Base-by-base conservation (phyloP, 495 filamentous ascomycete species). In the Penicillium coprophilum region DNA sequence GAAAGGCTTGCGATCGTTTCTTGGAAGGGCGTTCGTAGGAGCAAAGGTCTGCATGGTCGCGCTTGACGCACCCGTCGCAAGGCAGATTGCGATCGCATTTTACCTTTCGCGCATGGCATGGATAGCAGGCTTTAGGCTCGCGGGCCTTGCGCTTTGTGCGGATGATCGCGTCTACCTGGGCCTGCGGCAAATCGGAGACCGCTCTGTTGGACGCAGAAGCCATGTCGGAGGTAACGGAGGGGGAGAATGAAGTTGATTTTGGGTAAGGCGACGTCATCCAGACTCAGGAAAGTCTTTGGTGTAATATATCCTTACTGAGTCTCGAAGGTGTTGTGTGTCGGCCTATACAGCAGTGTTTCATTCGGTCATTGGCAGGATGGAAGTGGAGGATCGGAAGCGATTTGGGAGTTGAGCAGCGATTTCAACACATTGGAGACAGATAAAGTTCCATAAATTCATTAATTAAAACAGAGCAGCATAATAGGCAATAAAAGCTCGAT, bases 61-160 rank as follows among this genome's bases (percentile, higher is more conserved):
- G 79, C 74, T 88, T 88, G 60, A 87, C 80, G 62, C 87, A 90
- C 34, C 87, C 85, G 62, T 88, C 84, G 66, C 87, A 90, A 1
- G 87, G 87, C 44, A 84, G 76, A 52, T 87, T 85, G 61, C 87
- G 86, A 69, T 88, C 85, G 64, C 87, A 90, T 72, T 87, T 89
- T 40, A 89, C 87, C 61, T 90, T 90, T 21, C 87, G 77, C 67
- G 86, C 84, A 58, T 87, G 77, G 68, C 87, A 89, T 28, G 87
- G 86, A 75, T 87, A 90, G 68, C 87, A 90, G 34, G 87, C 86
- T 57, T 77, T 77, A 6, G 76, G 76, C 46, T 77, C 73, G 15
- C 76, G 75, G 23, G 74, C 75, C 55, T 78, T 78, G 48, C 75
- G 71, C 60, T 80, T 80, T 31, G 74, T 75, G 46, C 77, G 72